Evolutionary conservation across 495 filamentous ascomycete species (phyloP), one percentile per base, ranked within the genome.

Genomic region (Daldinia caldariorum): DNA sequence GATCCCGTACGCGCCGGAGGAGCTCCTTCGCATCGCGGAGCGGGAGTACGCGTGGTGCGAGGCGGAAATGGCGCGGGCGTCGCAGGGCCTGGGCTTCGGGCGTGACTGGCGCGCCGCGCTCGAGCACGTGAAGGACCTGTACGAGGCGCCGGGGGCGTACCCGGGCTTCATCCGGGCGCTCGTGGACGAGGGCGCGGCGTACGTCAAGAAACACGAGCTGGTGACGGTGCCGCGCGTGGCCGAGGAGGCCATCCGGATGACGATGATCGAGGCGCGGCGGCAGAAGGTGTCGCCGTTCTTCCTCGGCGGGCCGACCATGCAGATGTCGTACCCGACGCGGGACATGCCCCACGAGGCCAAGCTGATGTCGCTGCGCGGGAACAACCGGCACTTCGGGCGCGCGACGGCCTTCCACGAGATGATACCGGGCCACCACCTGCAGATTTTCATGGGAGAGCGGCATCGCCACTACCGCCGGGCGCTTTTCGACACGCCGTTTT

Each of bases 341-440:
- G 71, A 76, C 3, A 86, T 86, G 84, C 61, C 71, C 10, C 84
- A 86, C 60, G 79, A 74, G 16, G 77, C 74, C 18, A 87, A 86
- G 73, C 62, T 85, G 61, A 86, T 86, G 84, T 79, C 78, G 54
- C 79, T 86, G 79, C 81, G 84, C 9, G 83, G 83, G 3, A 87
- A 86, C 72, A 86, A 84, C 66, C 61, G 79, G 14, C 82, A 83
- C 73, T 86, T 86, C 69, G 77, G 82, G 0, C 81, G 83, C 6
- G 82, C 83, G 4, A 86, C 82, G 0, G 83, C 83, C 7, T 85
- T 85, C 66, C 84, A 87, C 72, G 85, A 87, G 75, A 80, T 86
- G 78, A 83, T 87, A 34, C 84, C 85, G 0, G 83, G 84, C 14
- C 83, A 87, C 68, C 83, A 83, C 57, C 73, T 87, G 34, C 85